Evolutionary conservation across 768 basidiomycete genomes (phyloP), one percentile per base, ranked within the genome.

Genomic region (Ramaria sp.): DNA sequence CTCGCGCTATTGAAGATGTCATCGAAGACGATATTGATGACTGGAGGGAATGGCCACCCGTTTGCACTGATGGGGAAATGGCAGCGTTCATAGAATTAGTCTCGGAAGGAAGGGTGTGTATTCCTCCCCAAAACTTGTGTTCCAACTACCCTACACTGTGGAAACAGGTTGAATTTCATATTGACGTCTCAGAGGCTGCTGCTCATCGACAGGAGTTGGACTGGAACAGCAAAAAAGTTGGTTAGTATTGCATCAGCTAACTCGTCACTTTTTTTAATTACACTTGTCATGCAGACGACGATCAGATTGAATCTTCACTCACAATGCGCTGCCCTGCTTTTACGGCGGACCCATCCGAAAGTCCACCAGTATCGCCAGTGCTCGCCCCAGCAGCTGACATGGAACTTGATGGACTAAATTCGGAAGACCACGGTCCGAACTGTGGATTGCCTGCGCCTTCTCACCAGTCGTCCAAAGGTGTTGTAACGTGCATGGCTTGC

Each of bases 201-300:
- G 70, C 73, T 5, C 77, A 81, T 39, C 78, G 84, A 7, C 66
- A 73, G 24, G 71, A 67, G 11, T 71, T 87, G 37, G 88, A 91
- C 64, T 91, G 86, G 80, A 90, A 90, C 62, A 95, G 89, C 68
- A 91, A 91, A 72, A 89, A 90, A 75, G 85, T 86, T 61, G 88
- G 90, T 87, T 60, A 55, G 75, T 66, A 22, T 27, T 10, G 22
- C 13, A 5, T 27, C 27, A 27, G 27, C 24, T 31, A 11, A 12
- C 9, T 20, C 4, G 20, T 13, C 13, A 33, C 27, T 15, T n/a
- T 31, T n/a, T 20, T 10, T 31, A 38, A 52, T 13, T 45, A 20
- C 19, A 10, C n/a, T 43, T 46, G 22, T 49, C 43, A 27, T 43
- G 39, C 61, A 91, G 90, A 90, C 65, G 90, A 93, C 63, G 86